These are phyloP conservation scores for Salix arbutifolia DNA, from an alignment of 345 rosid genomes.

Conservation along the genomic window DNA sequence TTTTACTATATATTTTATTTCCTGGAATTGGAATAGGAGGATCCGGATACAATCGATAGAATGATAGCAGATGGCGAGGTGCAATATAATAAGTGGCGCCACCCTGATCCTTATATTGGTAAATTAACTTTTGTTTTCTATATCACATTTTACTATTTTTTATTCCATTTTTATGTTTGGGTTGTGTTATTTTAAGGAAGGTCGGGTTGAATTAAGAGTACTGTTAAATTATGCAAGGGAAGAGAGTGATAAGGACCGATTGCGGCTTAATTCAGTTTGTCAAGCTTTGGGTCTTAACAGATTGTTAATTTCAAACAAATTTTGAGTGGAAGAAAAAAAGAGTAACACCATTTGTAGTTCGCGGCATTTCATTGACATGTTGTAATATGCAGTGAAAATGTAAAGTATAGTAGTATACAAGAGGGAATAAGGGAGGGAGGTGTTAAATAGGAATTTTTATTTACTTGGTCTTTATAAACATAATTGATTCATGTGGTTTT, in stretches of 20 bases:
- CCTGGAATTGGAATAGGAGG: conserved; percentile 44
- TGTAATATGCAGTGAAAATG: background rate
- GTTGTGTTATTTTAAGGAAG: background rate
- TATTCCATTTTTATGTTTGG: background rate
- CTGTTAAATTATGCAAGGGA: background rate
- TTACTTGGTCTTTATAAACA: background rate
- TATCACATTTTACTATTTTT: background rate
- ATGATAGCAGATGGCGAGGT: conserved; percentile 78
- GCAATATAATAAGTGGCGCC: conserved; percentile 71
- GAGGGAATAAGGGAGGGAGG: background rate
- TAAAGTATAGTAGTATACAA: background rate
- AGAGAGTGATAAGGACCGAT: background rate
- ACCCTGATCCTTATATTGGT: conserved; percentile 98
- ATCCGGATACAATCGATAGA: conserved; percentile 73
- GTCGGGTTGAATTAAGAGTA: background rate
- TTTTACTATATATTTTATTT: background rate
- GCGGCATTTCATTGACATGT: background rate
- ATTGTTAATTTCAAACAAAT: background rate
- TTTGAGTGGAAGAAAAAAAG: background rate
- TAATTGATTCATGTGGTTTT: background rate
- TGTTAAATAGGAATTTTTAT: background rate
- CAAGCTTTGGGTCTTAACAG: background rate
- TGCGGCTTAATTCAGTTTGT: no score
- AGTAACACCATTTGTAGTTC: background rate
- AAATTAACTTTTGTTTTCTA: background rate